Evolutionary conservation across 2,329 filamentous ascomycete species (phyloP).

Genomic region (Fusarium torulosum): DNA sequence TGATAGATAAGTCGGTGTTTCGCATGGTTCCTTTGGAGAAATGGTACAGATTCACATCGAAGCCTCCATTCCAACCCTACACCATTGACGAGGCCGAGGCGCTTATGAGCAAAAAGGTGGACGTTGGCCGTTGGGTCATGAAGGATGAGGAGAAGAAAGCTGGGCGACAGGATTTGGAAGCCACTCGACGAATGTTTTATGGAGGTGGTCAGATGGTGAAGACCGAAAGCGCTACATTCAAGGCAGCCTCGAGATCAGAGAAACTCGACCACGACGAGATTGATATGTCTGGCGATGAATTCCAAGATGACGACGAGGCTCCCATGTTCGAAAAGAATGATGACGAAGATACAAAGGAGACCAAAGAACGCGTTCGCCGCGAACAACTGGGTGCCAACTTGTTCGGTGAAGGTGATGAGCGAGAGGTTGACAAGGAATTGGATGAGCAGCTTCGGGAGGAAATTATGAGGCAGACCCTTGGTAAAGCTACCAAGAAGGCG

Average conservation of each 20-base stretch:
- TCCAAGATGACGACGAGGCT: conserved; percentile 90
- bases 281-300: conserved; percentile 77
- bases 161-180: conserved; percentile 70
- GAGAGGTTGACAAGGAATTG: conserved; percentile 79
- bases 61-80: conserved; percentile 82
- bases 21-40: conserved; percentile 94
- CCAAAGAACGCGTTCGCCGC: conserved; percentile 78
- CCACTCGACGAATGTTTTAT: conserved; percentile 65
- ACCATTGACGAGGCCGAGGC: conserved; percentile 88
- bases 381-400: conserved; percentile 90
- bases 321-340: conserved; percentile 80
- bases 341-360: conserved; percentile 82
- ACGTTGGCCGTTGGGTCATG: conserved; percentile 85
- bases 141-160: conserved; percentile 71
- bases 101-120: conserved; percentile 81
- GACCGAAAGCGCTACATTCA: conserved; percentile 75
- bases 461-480: conserved; percentile 75
- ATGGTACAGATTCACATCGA: conserved; percentile 89
- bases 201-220: conserved; percentile 71
- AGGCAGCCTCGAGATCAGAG: conserved; percentile 70
- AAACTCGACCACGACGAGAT: conserved; percentile 78
- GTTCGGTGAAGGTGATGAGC: conserved; percentile 78
- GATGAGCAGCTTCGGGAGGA: conserved; percentile 77
- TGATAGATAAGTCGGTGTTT: conserved; percentile 77
- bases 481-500: conserved; percentile 83